Evolutionary conservation across 2,329 filamentous ascomycete species (phyloP).

Genomic region (Sporothrix luriei): DNA sequence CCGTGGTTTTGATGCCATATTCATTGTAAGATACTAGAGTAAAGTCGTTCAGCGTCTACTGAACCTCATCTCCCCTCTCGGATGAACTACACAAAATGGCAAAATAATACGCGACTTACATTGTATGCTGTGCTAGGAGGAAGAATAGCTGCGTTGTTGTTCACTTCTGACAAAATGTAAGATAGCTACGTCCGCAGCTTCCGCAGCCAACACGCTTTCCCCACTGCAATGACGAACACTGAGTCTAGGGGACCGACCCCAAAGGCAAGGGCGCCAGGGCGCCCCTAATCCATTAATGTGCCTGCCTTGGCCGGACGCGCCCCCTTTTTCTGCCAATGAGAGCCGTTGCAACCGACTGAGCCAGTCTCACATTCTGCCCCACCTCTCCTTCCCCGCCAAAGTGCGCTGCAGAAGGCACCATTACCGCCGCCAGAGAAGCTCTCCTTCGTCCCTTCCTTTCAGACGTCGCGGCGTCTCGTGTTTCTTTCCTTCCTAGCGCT

Average conservation of each 20-base stretch:
- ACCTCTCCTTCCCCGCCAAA: background rate
- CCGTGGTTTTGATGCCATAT: too few species aligned
- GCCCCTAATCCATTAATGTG: background rate
- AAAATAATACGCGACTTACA: too few species aligned
- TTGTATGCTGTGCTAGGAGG: background rate
- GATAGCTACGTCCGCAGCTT: conserved; percentile 2
- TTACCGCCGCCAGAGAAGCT: background rate
- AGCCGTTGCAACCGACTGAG: conserved; percentile 5
- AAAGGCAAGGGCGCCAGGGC: background rate
- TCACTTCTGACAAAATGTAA: background rate
- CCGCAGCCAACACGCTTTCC: background rate
- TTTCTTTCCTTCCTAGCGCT: background rate
- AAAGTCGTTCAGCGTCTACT: too few species aligned
- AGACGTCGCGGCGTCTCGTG: background rate
- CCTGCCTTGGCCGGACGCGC: background rate
- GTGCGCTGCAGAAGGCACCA: conserved; percentile 1
- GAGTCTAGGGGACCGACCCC: background rate
- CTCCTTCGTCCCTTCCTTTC: background rate
- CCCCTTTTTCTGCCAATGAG: conserved; percentile 13
- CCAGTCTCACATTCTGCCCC: conserved; percentile 20
- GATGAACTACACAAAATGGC: too few species aligned
- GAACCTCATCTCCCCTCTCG: too few species aligned
- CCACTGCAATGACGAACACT: background rate
- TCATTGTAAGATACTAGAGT: too few species aligned
- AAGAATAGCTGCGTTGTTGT: background rate